Evolutionary conservation across 2,329 filamentous ascomycete genomes (phyloP).

Genomic region (Alternaria sp.): DNA sequence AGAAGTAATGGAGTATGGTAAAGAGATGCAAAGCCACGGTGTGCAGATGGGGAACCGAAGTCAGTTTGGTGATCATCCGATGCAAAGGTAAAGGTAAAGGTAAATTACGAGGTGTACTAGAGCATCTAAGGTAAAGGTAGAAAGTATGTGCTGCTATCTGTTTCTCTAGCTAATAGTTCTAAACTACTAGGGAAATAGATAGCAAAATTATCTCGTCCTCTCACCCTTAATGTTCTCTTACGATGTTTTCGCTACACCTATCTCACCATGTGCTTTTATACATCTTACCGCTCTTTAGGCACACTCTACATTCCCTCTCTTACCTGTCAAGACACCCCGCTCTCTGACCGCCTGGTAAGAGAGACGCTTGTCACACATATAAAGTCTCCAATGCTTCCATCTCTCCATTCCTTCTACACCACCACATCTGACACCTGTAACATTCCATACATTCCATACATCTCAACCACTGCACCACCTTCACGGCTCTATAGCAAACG

Average conservation of each 20-base stretch:
- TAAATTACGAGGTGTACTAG: background rate
- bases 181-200: no score
- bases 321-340: background rate
- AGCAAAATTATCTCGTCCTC: background rate
- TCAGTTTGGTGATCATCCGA: slow-evolving; percentile 19
- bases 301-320: background rate
- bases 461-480: background rate
- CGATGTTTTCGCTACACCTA: no score
- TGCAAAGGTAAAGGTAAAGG: slow-evolving; percentile 1
- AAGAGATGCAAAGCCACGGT: slow-evolving; percentile 16
- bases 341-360: background rate
- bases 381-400: background rate
- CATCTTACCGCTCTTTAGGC: background rate
- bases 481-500: background rate
- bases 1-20: slow-evolving; percentile 20
- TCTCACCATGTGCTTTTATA: background rate
- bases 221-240: background rate
- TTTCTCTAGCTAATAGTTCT: background rate
- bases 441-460: background rate
- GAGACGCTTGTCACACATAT: no score
- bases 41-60: slow-evolving; percentile 21
- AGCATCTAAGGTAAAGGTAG: background rate
- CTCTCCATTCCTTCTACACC: no score
- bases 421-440: background rate
- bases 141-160: background rate